Conservation (phyloP, 169 alveolate species). For the Eimeria acervulina region DNA sequence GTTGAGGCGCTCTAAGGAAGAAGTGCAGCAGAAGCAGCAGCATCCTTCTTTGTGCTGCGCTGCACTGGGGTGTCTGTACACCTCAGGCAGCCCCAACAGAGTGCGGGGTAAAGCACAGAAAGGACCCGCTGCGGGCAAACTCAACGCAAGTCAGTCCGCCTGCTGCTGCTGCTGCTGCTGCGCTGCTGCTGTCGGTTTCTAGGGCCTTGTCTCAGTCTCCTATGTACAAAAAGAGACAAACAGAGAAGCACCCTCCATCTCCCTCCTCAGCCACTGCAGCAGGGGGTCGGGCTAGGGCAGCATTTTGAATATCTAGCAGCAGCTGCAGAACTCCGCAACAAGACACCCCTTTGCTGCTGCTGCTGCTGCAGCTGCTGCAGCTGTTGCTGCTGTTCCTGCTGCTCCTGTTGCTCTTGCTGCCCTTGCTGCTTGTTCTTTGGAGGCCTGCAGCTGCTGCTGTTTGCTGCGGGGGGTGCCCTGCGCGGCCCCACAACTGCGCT, state of each 20-base stretch:
- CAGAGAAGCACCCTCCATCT: too few species aligned
- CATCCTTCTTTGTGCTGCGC: not conserved
- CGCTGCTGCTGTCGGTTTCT: too few species aligned
- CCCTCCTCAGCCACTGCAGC: not conserved
- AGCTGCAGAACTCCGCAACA: too few species aligned
- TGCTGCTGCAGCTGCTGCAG: not conserved
- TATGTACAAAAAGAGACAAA: too few species aligned
- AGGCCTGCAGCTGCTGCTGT: too few species aligned
- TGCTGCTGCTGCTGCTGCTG: too few species aligned
- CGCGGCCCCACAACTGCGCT: slow-evolving; percentile 10
- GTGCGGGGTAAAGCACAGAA: too few species aligned
- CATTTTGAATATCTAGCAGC: too few species aligned
- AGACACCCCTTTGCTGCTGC: too few species aligned
- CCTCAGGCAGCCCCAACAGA: not conserved
- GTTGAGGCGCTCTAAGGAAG: not conserved
- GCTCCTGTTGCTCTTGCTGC: not conserved
- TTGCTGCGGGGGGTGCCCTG: not conserved
- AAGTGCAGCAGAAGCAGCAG: not conserved
- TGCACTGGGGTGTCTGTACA: slow-evolving; percentile 7
- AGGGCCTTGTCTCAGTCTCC: too few species aligned
- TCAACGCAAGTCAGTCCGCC: too few species aligned
- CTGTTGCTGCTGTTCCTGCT: not conserved
- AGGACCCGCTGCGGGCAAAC: too few species aligned
- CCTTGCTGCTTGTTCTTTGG: not conserved
- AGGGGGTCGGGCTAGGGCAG: not conserved